phyloP scores from a whole-genome alignment of 2,329 filamentous ascomycete genomes.

The Fusarium brevicatenulatum region DNA sequence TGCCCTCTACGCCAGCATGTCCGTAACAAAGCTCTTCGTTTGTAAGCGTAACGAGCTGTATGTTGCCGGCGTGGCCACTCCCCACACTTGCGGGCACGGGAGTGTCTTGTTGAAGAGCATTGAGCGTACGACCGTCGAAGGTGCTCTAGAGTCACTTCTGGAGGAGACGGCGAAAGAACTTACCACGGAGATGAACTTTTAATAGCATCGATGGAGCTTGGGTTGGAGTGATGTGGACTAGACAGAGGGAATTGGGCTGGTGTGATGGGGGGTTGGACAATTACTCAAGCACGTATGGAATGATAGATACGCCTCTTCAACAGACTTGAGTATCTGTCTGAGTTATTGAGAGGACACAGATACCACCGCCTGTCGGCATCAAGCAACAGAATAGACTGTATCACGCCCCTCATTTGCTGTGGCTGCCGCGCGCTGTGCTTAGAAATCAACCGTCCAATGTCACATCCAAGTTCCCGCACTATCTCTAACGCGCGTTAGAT shows the following conservation, averaged over 20 bases:
- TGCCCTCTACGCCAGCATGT: background rate
- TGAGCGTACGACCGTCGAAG: background rate
- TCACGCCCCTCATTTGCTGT: background rate
- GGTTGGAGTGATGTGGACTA: background rate
- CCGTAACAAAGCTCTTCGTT: background rate
- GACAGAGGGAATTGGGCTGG: background rate
- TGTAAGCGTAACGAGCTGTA: background rate
- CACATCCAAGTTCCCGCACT: background rate
- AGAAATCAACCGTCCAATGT: background rate
- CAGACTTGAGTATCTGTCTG: background rate
- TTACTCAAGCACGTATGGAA: background rate
- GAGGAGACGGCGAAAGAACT: background rate
- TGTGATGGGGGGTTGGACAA: no score
- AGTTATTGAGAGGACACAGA: background rate
- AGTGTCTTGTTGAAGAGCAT: background rate
- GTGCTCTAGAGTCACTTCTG: background rate
- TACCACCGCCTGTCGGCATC: background rate
- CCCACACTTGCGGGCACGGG: background rate
- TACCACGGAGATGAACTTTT: background rate
- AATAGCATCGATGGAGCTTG: background rate
- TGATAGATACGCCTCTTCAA: background rate
- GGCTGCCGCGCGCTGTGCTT: background rate
- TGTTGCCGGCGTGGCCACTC: background rate
- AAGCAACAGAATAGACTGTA: background rate
- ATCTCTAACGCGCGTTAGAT: conserved; percentile 6